Conservation (phyloP, 768 basidiomycete species). For the Leccinum rimulosum region DNA sequence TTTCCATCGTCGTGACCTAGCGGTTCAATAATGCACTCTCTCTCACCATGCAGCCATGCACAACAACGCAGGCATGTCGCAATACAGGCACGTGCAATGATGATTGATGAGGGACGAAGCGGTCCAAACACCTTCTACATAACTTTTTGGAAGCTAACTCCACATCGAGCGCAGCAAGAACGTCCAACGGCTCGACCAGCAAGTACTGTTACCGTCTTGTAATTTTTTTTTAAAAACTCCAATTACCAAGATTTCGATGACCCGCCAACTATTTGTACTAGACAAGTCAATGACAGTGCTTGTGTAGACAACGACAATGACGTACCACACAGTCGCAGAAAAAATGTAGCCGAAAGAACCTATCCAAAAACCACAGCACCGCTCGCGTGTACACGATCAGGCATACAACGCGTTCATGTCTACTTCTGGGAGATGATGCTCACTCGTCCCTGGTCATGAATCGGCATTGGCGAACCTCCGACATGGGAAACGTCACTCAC, state of each 20-base stretch:
- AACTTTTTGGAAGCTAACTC: neutral
- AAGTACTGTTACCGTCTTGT: neutral
- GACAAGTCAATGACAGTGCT: neutral
- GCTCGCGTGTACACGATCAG: neutral
- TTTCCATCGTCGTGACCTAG: conserved; percentile 2
- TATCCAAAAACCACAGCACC: neutral
- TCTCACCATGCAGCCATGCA: no score
- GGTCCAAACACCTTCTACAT: neutral
- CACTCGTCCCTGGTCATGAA: conserved; percentile 20
- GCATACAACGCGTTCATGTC: conserved; percentile 23
- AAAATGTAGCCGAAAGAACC: neutral
- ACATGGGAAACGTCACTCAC: conserved; percentile 11
- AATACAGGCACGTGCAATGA: neutral
- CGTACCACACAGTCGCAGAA: neutral
- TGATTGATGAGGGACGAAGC: neutral
- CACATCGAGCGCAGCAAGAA: conserved; percentile 15
- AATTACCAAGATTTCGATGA: neutral
- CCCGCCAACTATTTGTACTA: neutral
- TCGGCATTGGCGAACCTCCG: neutral
- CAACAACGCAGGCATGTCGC: neutral
- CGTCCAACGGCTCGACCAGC: neutral
- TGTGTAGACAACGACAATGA: neutral
- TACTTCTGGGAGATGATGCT: conserved; percentile 18
- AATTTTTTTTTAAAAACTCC: no score
- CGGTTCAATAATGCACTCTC: neutral